Evolutionary conservation across 2,329 filamentous ascomycete species (phyloP).

Genomic region (Triangularia verruculosa): DNA sequence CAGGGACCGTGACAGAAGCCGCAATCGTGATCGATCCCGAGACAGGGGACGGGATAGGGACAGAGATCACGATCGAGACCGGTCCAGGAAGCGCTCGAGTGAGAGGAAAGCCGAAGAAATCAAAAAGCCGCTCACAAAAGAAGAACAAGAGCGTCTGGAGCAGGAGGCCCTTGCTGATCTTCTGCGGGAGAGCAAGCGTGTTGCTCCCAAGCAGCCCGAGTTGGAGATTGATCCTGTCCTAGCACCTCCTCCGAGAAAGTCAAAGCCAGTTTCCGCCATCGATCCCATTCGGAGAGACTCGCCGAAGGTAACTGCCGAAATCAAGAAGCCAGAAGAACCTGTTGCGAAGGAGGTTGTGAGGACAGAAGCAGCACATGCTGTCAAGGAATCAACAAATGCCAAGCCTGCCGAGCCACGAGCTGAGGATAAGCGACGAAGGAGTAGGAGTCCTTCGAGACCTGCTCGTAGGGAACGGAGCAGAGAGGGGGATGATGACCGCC

Average conservation of each 20-base stretch:
- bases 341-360: conserved; percentile 21
- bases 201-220: conserved; percentile 48
- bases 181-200: conserved; percentile 56
- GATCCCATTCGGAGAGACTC: conserved; percentile 52
- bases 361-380: not conserved
- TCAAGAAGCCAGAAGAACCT: conserved; percentile 36
- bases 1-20: conserved; percentile 29
- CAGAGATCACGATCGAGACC: conserved; percentile 34
- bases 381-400: conserved; percentile 37
- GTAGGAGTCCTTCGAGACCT: conserved; percentile 30
- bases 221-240: conserved; percentile 56
- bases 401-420: conserved; percentile 27
- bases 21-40: conserved; percentile 34
- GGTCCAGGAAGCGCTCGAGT: conserved; percentile 36
- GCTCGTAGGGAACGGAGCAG: conserved; percentile 32
- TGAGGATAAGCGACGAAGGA: conserved; percentile 33
- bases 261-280: conserved; percentile 56
- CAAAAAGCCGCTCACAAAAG: conserved; percentile 55
- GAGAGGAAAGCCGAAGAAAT: conserved; percentile 42
- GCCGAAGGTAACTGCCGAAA: conserved; percentile 39
- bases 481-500: conserved; percentile 32
- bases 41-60: conserved; percentile 34
- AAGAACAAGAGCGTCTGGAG: conserved; percentile 56
- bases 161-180: conserved; percentile 57
- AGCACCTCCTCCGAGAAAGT: conserved; percentile 52